Conservation (phyloP, 257 asterid species). For the Echium plantagineum region DNA sequence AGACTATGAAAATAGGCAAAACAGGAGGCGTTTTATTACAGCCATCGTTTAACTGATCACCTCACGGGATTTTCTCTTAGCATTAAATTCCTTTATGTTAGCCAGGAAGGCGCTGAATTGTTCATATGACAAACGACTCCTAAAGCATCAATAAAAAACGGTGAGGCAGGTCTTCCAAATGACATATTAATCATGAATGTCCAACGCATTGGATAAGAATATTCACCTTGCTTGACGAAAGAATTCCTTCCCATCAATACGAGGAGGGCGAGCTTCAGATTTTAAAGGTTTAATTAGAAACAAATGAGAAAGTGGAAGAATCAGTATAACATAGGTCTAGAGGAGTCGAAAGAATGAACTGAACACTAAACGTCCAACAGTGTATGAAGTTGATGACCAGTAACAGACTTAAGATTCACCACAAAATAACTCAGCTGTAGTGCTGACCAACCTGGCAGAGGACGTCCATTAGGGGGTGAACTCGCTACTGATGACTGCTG, state of each 20-base stretch:
- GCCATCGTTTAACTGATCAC: slow-evolving; percentile 22
- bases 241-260: slow-evolving; percentile 92
- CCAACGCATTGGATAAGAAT: slow-evolving; percentile 1
- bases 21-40: background rate
- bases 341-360: too few species aligned
- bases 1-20: background rate
- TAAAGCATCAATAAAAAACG: slow-evolving; percentile 25
- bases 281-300: slow-evolving; percentile 3
- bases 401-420: background rate
- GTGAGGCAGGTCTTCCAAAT: slow-evolving; percentile 13
- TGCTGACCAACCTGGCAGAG: slow-evolving; percentile 47
- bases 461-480: slow-evolving; percentile 80
- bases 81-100: slow-evolving; percentile 81
- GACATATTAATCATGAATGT: background rate
- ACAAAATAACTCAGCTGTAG: background rate
- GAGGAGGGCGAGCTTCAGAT: slow-evolving; percentile 65
- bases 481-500: slow-evolving; percentile 97
- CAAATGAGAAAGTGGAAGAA: background rate
- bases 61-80: slow-evolving; percentile 95
- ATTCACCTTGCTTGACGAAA: slow-evolving; percentile 94
- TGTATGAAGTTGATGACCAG: background rate
- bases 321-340: too few species aligned
- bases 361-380: too few species aligned
- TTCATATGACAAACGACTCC: slow-evolving; percentile 91
- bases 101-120: slow-evolving; percentile 89